Conservation (phyloP, 1,284 basidiomycete species). For the Xerocomus tenax region DNA sequence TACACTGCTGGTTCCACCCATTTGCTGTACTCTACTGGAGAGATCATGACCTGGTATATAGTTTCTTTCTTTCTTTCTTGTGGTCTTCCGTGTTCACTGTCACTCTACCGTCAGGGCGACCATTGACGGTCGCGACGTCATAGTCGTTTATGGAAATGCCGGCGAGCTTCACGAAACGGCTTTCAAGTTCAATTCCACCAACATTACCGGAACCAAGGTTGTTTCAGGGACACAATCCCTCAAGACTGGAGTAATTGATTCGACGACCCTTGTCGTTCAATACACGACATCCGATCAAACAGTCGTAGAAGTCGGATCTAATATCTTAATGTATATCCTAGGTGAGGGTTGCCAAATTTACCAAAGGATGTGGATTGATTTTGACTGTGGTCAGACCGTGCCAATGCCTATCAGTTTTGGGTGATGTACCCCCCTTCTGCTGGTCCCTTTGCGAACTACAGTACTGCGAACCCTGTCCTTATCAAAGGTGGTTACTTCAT, state of each 20-base stretch:
- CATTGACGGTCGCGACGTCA: conserved; percentile 40
- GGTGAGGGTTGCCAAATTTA: conserved; percentile 27
- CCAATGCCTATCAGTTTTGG: conserved; percentile 45
- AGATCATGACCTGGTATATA: conserved; percentile 42
- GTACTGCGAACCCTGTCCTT: conserved; percentile 36
- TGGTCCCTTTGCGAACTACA: conserved; percentile 33
- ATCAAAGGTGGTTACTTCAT: conserved; percentile 45
- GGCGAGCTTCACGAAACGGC: conserved; percentile 45
- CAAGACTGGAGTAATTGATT: conserved; percentile 30
- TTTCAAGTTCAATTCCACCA: conserved; percentile 31
- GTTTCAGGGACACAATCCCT: conserved; percentile 36
- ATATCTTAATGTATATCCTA: conserved; percentile 38
- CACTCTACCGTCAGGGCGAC: conserved; percentile 34
- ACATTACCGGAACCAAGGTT: conserved; percentile 28
- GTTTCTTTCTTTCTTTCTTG: background rate
- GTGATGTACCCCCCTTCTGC: conserved; percentile 37
- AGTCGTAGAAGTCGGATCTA: conserved; percentile 36
- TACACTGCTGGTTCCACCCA: conserved; percentile 39
- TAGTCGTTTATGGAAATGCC: conserved; percentile 42
- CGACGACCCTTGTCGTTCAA: conserved; percentile 35
- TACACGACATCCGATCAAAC: conserved; percentile 40
- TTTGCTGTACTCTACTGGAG: conserved; percentile 43
- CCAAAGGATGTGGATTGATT: background rate
- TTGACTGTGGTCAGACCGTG: conserved; percentile 33
- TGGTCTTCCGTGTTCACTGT: background rate